Evolutionary conservation across 2,329 filamentous ascomycete genomes (phyloP).

Genomic region (Fusarium oligoseptatum): DNA sequence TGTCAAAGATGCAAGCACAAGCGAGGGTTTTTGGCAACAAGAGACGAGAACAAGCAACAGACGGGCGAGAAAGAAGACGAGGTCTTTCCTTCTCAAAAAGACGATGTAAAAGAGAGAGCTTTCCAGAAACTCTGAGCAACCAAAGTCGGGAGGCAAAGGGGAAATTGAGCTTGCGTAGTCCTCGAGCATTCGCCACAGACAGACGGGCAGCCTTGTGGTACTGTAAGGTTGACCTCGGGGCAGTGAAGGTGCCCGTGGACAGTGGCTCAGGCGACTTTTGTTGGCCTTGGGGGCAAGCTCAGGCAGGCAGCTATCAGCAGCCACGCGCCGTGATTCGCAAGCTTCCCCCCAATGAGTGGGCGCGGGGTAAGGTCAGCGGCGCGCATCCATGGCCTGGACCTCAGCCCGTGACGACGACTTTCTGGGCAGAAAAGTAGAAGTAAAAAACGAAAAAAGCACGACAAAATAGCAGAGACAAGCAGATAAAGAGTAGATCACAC

Average conservation of each 20-base stretch:
- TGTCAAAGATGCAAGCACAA: slow-evolving; percentile 16
- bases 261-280: slow-evolving; percentile 40
- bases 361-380: slow-evolving; percentile 38
- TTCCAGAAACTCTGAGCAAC: slow-evolving; percentile 15
- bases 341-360: slow-evolving; percentile 15
- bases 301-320: slow-evolving; percentile 22
- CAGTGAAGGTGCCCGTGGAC: slow-evolving; percentile 15
- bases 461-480: slow-evolving; percentile 2
- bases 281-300: slow-evolving; percentile 18
- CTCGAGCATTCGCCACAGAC: slow-evolving; percentile 36
- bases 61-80: slow-evolving; percentile 5
- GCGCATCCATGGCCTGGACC: slow-evolving; percentile 20
- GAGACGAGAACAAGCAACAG: slow-evolving; percentile 2
- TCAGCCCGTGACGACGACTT: slow-evolving; percentile 32
- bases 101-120: slow-evolving; percentile 8
- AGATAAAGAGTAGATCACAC: background rate
- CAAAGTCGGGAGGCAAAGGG: slow-evolving; percentile 31
- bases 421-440: background rate
- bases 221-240: background rate
- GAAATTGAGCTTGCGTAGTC: slow-evolving; percentile 42
- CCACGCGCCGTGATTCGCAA: slow-evolving; percentile 42
- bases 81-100: background rate
- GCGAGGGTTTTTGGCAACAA: slow-evolving; percentile 17
- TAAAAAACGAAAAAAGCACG: background rate
- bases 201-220: slow-evolving; percentile 13